phyloP scores from a whole-genome alignment of 225 moss, liverwort and hornwort species.

The Takakia lepidozioides region DNA sequence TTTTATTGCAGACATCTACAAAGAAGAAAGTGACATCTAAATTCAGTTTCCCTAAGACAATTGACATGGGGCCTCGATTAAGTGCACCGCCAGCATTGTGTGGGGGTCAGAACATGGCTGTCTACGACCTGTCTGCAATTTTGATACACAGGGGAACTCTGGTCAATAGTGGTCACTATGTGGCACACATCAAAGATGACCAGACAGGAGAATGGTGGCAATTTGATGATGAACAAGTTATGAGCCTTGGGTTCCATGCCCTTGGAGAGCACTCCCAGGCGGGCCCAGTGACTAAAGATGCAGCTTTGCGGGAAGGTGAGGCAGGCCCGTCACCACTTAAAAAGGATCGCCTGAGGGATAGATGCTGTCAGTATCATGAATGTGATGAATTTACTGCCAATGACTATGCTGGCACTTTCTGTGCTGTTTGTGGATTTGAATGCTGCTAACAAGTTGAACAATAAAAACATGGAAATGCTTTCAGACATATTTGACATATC shows the following conservation, averaged over 20 bases:
- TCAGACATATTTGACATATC: too few relatives aligned
- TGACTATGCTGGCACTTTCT: too few relatives aligned
- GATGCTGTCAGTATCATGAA: too few relatives aligned
- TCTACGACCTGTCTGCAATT: constrained; percentile 93
- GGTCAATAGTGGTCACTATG: constrained; percentile 98
- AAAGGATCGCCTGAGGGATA: too few relatives aligned
- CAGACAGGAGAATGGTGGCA: constrained; percentile 95
- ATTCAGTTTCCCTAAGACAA: constrained; percentile 86
- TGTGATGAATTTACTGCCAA: too few relatives aligned
- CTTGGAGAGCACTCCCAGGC: constrained; percentile 65
- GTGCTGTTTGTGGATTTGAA: too few relatives aligned
- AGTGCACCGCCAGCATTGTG: constrained; percentile 23
- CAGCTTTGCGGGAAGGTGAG: constrained; percentile 38
- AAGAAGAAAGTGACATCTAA: constrained; percentile 99
- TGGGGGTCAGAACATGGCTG: constrained; percentile 24
- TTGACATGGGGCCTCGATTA: constrained; percentile 76
- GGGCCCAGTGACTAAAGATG: constrained; percentile 44
- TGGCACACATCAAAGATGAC: constrained; percentile 95
- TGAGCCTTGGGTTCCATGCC: constrained; percentile 91
- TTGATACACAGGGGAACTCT: constrained; percentile 94
- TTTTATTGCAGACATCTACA: constrained; percentile 68
- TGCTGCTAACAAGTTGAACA: too few relatives aligned
- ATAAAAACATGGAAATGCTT: too few relatives aligned
- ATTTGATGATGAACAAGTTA: constrained; percentile 96
- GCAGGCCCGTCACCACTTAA: too few relatives aligned